phyloP scores from a whole-genome alignment of 2,329 filamentous ascomycete genomes.

The Ceratocystis variospora region DNA sequence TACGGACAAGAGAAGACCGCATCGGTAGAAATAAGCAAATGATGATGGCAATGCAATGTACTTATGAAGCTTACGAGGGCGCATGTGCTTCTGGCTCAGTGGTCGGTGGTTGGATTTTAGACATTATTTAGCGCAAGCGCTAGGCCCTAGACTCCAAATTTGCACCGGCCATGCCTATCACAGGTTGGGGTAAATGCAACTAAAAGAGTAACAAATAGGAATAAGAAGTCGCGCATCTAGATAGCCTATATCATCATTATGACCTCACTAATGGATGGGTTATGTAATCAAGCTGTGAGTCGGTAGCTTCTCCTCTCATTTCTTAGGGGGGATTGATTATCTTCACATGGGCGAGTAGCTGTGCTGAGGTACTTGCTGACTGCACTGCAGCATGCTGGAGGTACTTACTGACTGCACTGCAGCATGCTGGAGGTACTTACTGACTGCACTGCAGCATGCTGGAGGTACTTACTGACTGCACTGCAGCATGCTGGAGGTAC shows the following conservation, averaged over 20 bases:
- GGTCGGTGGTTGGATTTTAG: neutral
- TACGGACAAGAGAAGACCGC: neutral
- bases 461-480: too few species aligned
- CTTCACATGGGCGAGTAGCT: neutral
- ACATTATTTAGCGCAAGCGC: too few species aligned
- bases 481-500: too few species aligned
- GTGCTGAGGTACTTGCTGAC: neutral
- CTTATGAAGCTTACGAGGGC: neutral
- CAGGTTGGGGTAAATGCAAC: neutral
- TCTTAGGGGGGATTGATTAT: neutral
- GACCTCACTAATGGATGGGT: neutral
- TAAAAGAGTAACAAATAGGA: neutral
- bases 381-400: too few species aligned
- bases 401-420: too few species aligned
- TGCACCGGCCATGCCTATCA: too few species aligned
- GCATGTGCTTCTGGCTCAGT: neutral
- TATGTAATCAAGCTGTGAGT: neutral
- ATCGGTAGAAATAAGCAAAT: neutral
- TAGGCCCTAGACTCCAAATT: too few species aligned
- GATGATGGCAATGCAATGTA: conserved; percentile 10
- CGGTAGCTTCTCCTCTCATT: neutral
- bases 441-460: too few species aligned
- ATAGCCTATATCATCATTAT: neutral
- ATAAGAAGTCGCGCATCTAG: neutral
- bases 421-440: too few species aligned